These are phyloP conservation scores for Camelina laxa DNA, from an alignment of 345 rosid genomes.

Conservation along the genomic window DNA sequence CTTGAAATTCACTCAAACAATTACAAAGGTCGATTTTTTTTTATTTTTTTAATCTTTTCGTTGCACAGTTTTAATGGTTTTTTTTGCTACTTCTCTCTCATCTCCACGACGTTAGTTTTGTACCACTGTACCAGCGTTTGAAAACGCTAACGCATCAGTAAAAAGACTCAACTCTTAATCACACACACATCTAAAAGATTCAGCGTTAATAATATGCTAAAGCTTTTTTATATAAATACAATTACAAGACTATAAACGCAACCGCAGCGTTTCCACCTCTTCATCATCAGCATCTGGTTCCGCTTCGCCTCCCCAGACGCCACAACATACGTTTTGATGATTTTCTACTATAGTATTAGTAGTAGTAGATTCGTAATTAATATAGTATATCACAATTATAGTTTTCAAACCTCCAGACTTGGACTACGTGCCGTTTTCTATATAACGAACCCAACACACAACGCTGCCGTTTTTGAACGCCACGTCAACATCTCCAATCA, in stretches of 20 bases:
- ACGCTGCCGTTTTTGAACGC: not conserved
- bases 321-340: not conserved
- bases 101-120: not conserved
- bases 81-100: not conserved
- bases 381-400: constrained; percentile 31
- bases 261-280: constrained; percentile 28
- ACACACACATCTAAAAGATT: not conserved
- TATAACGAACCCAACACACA: constrained; percentile 21
- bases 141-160: constrained; percentile 16
- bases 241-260: constrained; percentile 35
- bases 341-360: no score
- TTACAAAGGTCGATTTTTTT: not conserved
- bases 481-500: constrained; percentile 69
- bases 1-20: constrained; percentile 37
- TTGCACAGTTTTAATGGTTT: not conserved
- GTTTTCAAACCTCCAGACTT: constrained; percentile 21
- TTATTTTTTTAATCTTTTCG: not conserved
- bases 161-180: not conserved
- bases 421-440: constrained; percentile 32
- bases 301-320: constrained; percentile 48
- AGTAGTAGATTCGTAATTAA: constrained; percentile 15
- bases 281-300: constrained; percentile 38
- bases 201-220: not conserved
- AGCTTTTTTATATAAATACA: constrained; percentile 17
- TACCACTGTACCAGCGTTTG: not conserved